Percentiles rank a stretch among this genome's conserved stretches.
These are phyloP conservation scores for Aspergillus incahuasiensis DNA, from an alignment of 495 filamentous ascomycete species.

Conservation along the genomic window DNA sequence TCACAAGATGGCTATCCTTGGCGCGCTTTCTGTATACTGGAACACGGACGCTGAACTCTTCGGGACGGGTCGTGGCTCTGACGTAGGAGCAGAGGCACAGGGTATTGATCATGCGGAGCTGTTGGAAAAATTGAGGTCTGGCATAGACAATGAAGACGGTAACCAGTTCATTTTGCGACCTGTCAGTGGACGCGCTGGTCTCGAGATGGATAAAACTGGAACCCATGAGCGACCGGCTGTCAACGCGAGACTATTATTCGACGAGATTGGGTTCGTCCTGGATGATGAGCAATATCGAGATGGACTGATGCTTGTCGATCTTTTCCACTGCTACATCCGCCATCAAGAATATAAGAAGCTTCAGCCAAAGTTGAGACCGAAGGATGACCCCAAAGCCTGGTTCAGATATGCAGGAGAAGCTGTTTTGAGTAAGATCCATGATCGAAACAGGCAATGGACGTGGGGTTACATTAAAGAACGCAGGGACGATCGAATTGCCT, in stretches of 20 bases:
- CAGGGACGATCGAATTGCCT: constrained; percentile 80
- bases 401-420: constrained; percentile 83
- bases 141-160: constrained; percentile 68
- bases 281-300: constrained; percentile 97
- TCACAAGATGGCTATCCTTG: constrained; percentile 86
- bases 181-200: constrained; percentile 83
- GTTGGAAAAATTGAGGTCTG: constrained; percentile 65
- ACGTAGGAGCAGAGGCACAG: constrained; percentile 59
- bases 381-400: constrained; percentile 91
- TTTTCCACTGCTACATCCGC: constrained; percentile 96
- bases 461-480: constrained; percentile 93
- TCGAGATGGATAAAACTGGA: constrained; percentile 90
- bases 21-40: constrained; percentile 91
- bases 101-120: constrained; percentile 66
- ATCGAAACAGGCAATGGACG: constrained; percentile 82
- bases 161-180: constrained; percentile 96
- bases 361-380: constrained; percentile 78
- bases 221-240: constrained; percentile 76
- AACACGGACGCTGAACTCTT: constrained; percentile 85
- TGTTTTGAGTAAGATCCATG: constrained; percentile 88
- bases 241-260: constrained; percentile 85
- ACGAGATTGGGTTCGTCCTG: constrained; percentile 91
- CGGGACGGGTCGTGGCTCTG: constrained; percentile 62
- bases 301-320: constrained; percentile 92
- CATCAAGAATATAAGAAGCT: constrained; percentile 96